These are phyloP conservation scores for Cryptococcus sp. DNA, from an alignment of 1,284 basidiomycete genomes.

Conservation along the genomic window DNA sequence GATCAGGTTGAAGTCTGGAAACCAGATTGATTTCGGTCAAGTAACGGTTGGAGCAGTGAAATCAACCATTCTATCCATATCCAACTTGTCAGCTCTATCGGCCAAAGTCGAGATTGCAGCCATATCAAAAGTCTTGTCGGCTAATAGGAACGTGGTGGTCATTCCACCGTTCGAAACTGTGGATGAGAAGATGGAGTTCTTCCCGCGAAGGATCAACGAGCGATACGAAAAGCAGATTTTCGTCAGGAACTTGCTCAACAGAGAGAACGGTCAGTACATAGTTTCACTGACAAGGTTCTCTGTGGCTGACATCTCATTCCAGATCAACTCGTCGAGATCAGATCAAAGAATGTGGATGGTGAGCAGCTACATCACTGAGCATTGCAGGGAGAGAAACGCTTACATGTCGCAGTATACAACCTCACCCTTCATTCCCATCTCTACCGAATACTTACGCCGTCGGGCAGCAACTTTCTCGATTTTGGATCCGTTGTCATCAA, in stretches of 20 bases:
- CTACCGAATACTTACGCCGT: constrained; percentile 58
- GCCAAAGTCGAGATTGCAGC: constrained; percentile 57
- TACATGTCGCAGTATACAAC: constrained; percentile 45
- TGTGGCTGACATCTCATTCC: constrained; percentile 25
- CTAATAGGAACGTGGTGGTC: constrained; percentile 55
- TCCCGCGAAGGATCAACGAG: constrained; percentile 57
- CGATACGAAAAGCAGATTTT: constrained; percentile 58
- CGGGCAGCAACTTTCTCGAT: constrained; percentile 57
- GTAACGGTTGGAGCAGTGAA: constrained; percentile 57
- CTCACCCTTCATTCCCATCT: constrained; percentile 58
- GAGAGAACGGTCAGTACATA: constrained; percentile 36
- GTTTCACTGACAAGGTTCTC: not conserved
- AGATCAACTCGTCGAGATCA: constrained; percentile 56
- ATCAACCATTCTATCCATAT: constrained; percentile 51
- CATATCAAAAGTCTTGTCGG: constrained; percentile 57
- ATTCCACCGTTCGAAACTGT: constrained; percentile 55
- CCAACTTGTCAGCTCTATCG: constrained; percentile 54
- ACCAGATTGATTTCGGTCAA: constrained; percentile 55
- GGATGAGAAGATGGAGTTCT: constrained; percentile 57
- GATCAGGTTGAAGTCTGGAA: constrained; percentile 50
- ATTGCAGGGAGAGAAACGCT: not conserved
- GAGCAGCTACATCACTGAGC: constrained; percentile 1
- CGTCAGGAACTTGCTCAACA: constrained; percentile 49
- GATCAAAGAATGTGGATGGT: constrained; percentile 55
- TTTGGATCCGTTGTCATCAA: constrained; percentile 58